Conservation (phyloP, 805 yeast species). For the Ogataea saltuana region DNA sequence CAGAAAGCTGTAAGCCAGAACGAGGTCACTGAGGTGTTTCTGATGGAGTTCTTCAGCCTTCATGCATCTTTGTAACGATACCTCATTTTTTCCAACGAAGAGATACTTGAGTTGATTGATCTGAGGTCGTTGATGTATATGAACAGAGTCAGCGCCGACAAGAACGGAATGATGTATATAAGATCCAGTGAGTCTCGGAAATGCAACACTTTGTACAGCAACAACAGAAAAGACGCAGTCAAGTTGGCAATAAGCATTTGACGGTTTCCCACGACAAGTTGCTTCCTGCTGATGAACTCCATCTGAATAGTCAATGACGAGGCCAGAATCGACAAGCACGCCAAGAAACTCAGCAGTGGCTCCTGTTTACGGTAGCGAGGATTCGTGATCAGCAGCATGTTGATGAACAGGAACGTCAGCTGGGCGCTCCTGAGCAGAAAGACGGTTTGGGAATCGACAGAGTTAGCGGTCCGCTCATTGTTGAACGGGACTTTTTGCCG, state of each 20-base stretch:
- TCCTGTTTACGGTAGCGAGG: constrained; percentile 33
- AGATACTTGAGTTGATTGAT: constrained; percentile 21
- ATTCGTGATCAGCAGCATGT: constrained; percentile 28
- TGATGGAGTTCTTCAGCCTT: constrained; percentile 23
- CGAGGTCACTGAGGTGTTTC: constrained; percentile 11
- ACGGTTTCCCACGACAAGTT: constrained; percentile 7
- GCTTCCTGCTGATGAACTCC: constrained; percentile 17
- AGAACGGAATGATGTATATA: constrained; percentile 30
- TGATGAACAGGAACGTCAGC: constrained; percentile 21
- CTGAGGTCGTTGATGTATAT: constrained; percentile 23
- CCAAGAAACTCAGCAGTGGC: constrained; percentile 26
- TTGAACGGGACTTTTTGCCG: constrained; percentile 24
- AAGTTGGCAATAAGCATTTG: constrained; percentile 4
- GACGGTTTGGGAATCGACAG: constrained; percentile 12
- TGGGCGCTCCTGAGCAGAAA: constrained; percentile 20
- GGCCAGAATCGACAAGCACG: constrained; percentile 26
- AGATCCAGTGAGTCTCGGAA: constrained; percentile 20
- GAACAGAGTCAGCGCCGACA: constrained; percentile 22
- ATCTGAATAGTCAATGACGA: constrained; percentile 24
- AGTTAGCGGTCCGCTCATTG: constrained; percentile 12
- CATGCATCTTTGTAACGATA: constrained; percentile 37
- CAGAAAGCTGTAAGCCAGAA: constrained; percentile 8
- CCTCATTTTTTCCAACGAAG: constrained; percentile 25
- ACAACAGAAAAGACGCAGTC: constrained; percentile 11
- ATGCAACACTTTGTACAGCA: constrained; percentile 11